Conservation (phyloP, 768 basidiomycete species). For the Russula sp. region DNA sequence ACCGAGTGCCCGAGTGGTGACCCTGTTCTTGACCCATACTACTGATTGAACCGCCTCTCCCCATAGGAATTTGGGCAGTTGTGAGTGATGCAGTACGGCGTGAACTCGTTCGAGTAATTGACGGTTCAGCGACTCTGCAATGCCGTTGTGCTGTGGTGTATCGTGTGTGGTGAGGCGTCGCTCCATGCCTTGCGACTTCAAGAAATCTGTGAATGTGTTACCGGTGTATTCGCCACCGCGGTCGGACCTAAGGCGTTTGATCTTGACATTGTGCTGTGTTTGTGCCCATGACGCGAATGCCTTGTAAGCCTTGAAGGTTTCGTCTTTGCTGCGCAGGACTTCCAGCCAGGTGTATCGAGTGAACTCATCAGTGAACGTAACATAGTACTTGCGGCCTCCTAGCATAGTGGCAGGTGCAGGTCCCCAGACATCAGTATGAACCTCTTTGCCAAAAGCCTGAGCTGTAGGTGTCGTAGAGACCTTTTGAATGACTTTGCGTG, state of each 20-base stretch:
- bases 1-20: constrained; percentile 22
- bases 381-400: neutral
- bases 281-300: neutral
- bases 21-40: constrained; percentile 30
- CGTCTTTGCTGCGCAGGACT: neutral
- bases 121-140: constrained; percentile 36
- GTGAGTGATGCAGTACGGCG: neutral
- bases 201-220: neutral
- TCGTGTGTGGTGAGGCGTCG: neutral
- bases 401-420: neutral
- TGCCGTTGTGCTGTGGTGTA: constrained; percentile 29
- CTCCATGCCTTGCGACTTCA: neutral
- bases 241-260: neutral
- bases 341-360: constrained; percentile 13
- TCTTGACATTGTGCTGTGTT: neutral
- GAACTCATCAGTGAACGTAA: neutral
- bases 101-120: constrained; percentile 29
- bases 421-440: constrained; percentile 1
- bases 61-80: neutral
- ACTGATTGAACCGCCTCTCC: constrained; percentile 23
- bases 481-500: neutral
- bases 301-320: neutral
- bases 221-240: neutral
- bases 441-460: neutral
- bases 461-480: neutral